Evolutionary conservation across 306 rosid species (phyloP), one percentile per base, ranked within the genome.

Genomic region (Senna siamea): DNA sequence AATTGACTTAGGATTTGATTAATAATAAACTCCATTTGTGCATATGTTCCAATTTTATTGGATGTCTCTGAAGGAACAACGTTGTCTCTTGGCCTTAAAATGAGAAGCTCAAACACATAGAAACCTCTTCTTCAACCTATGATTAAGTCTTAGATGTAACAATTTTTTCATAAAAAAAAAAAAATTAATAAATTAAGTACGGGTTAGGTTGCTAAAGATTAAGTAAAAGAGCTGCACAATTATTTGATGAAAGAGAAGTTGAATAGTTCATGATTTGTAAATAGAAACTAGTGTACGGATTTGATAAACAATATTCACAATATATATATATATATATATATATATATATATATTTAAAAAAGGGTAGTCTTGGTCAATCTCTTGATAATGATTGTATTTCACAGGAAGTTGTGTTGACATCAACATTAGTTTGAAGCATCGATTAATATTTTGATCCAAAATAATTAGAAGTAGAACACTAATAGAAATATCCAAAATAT

Each of bases 301-400:
- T 67, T 58, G 61, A 50, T 9, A 69, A 57, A 58, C n/a, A 64
- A 54, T 52, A 71, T 20, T 43, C 19, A n/a, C n/a, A n/a, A n/a
- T n/a, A n/a, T n/a, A n/a, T n/a, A n/a, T n/a, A n/a, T n/a, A n/a
- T n/a, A n/a, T n/a, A n/a, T n/a, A n/a, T n/a, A n/a, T n/a, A n/a
- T n/a, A n/a, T n/a, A n/a, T n/a, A n/a, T n/a, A n/a, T n/a, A n/a
- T n/a, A n/a, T n/a, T n/a, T 23, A 55, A 67, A 26, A 58, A 20
- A n/a, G 57, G 14, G 57, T 58, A 59, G 66, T 79, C 65, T 40
- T 19, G 4, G 76, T 38, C 75, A 68, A 38, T 59, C 50, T 50
- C 18, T 20, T 67, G 79, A 74, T 73, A 26, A 72, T 26, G 51
- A 28, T 2, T 26, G 37, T 38, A 9, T 58, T 51, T 57, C 9